phyloP scores from a whole-genome alignment of 805 yeast species.

The Candida argentea region DNA sequence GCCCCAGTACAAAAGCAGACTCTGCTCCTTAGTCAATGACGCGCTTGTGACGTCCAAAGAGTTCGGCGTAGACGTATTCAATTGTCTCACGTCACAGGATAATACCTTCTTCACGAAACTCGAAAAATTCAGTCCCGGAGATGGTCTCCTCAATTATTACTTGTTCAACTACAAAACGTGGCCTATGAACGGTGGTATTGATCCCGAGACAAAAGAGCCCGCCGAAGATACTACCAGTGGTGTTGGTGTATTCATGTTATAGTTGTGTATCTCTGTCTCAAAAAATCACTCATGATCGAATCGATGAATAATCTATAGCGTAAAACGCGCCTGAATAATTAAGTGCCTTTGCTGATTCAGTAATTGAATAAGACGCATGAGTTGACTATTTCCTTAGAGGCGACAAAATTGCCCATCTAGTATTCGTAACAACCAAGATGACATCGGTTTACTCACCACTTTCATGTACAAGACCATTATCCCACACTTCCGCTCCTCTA shows the following conservation, averaged over 20 bases:
- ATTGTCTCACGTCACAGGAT: constrained; percentile 86
- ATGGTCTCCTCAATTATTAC: constrained; percentile 84
- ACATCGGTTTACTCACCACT: no score
- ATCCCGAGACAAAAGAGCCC: constrained; percentile 40
- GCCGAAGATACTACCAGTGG: constrained; percentile 58
- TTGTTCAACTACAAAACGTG: constrained; percentile 82
- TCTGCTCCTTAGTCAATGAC: constrained; percentile 54
- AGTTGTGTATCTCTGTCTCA: constrained; percentile 1
- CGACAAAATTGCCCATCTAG: no score
- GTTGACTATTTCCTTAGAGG: no score
- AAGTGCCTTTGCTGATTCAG: no score
- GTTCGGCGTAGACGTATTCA: constrained; percentile 77
- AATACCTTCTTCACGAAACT: constrained; percentile 74
- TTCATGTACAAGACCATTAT: no score
- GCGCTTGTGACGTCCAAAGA: constrained; percentile 67
- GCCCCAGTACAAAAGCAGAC: constrained; percentile 42
- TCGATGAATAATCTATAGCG: background rate
- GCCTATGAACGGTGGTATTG: constrained; percentile 76
- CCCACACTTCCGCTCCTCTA: no score
- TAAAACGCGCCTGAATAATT: no score
- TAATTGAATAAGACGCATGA: no score
- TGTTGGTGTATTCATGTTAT: constrained; percentile 84
- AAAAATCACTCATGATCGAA: background rate
- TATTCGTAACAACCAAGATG: no score
- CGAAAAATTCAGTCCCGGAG: constrained; percentile 86